Percentiles rank a stretch among this genome's conserved stretches.
These are phyloP conservation scores for Naegleria gruberi DNA, from an alignment of 208 protist species.

Conservation along the genomic window DNA sequence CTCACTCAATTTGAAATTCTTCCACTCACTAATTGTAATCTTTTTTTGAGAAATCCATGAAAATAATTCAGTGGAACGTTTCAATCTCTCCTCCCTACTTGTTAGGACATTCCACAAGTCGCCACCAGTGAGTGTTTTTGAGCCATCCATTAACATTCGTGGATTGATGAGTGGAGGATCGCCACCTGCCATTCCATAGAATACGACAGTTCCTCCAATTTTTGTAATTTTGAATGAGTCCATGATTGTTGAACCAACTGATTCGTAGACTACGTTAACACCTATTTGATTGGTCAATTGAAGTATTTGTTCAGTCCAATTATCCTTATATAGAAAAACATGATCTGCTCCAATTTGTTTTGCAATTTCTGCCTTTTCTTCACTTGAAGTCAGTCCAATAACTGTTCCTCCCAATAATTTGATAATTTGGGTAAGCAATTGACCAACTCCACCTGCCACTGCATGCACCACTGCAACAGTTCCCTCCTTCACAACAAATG, in stretches of 20 bases:
- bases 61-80: too few relatives aligned
- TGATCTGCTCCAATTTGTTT: slow-evolving; percentile 50
- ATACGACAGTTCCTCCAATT: slow-evolving; percentile 4
- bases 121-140: slow-evolving; percentile 2
- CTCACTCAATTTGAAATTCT: too few relatives aligned
- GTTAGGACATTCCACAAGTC: slow-evolving; percentile 12
- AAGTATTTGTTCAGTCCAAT: too few relatives aligned
- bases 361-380: slow-evolving; percentile 60
- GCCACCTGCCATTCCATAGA: slow-evolving; percentile 26
- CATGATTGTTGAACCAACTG: neutral
- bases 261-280: slow-evolving; percentile 5
- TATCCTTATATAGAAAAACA: slow-evolving; percentile 56
- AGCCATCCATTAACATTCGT: slow-evolving; percentile 14
- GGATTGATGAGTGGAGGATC: slow-evolving; percentile 14
- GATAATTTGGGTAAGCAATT: slow-evolving; percentile 74
- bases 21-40: too few relatives aligned
- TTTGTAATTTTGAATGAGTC: neutral
- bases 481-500: slow-evolving; percentile 45
- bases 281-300: neutral
- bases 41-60: too few relatives aligned
- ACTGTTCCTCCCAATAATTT: slow-evolving; percentile 42
- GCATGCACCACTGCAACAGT: slow-evolving; percentile 65
- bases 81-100: too few relatives aligned
- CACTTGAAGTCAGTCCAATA: slow-evolving; percentile 61
- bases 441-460: slow-evolving; percentile 68